Percentiles rank a stretch among this genome's conserved stretches.
Conservation (phyloP, 805 yeast genomes). For the Wickerhamomyces ciferrii region DNA sequence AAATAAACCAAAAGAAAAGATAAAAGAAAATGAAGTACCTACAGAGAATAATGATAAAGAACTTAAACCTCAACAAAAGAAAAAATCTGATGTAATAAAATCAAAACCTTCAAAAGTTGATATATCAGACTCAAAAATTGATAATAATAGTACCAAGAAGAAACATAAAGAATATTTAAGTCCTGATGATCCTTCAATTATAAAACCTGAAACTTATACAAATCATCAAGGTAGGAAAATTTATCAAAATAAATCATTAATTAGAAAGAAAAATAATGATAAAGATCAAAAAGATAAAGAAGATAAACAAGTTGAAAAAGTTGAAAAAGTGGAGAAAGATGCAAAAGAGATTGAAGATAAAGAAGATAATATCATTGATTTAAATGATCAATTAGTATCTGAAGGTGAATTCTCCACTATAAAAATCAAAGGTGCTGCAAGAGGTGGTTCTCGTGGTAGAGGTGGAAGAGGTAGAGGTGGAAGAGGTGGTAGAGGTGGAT, state of each 20-base stretch:
- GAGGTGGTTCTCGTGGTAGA: conserved; percentile 1
- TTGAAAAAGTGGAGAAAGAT: too few species aligned
- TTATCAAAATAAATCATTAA: neutral
- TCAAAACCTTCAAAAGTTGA: too few species aligned
- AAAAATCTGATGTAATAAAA: too few species aligned
- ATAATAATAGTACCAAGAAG: neutral
- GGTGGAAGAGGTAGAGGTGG: neutral
- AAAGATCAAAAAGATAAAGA: too few species aligned
- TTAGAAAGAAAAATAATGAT: neutral
- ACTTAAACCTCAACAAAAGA: neutral
- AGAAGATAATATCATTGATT: neutral
- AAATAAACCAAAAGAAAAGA: neutral
- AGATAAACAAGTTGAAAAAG: neutral
- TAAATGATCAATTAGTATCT: neutral
- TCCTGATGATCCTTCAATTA: neutral
- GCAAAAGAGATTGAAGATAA: too few species aligned
- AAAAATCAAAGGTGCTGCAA: neutral
- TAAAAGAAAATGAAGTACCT: too few species aligned
- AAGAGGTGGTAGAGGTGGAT: too few species aligned
- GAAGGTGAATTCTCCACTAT: neutral
- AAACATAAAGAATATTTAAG: neutral
- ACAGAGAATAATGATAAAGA: neutral
- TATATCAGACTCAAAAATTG: too few species aligned
- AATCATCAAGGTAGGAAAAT: neutral
- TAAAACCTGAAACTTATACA: neutral